phyloP scores from a whole-genome alignment of 2,329 filamentous ascomycete genomes.

The Anthostomella pinea region DNA sequence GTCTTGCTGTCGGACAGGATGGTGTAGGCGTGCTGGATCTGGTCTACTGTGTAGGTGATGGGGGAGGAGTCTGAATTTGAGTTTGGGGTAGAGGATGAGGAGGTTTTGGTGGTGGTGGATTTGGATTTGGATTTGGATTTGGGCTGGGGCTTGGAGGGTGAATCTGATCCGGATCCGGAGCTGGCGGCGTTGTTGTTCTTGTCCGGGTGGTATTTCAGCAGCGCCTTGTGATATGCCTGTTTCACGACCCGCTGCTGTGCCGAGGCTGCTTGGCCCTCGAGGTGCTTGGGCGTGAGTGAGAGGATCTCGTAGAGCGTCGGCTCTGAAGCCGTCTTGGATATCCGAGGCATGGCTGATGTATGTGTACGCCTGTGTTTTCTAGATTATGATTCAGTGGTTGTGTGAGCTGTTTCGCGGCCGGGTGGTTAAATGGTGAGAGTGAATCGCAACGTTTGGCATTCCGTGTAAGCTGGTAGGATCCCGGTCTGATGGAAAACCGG shows the following conservation, averaged over 20 bases:
- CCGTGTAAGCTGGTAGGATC: slow-evolving; percentile 3
- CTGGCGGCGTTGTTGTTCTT: slow-evolving; percentile 36
- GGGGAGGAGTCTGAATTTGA: slow-evolving; percentile 7
- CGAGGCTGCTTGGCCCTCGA: slow-evolving; percentile 42
- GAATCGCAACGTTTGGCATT: no score
- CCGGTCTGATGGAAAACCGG: slow-evolving; percentile 21
- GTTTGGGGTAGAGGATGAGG: slow-evolving; percentile 9
- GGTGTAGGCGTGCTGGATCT: slow-evolving; percentile 59
- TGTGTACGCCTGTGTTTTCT: no score
- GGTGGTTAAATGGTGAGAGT: no score
- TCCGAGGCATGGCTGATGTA: slow-evolving; percentile 22
- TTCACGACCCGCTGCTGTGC: slow-evolving; percentile 48
- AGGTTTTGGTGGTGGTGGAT: slow-evolving; percentile 12
- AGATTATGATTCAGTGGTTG: no score
- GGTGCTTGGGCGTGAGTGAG: slow-evolving; percentile 48
- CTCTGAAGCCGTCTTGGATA: slow-evolving; percentile 28
- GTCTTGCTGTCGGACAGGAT: slow-evolving; percentile 50
- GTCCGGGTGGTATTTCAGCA: slow-evolving; percentile 66
- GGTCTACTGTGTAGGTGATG: slow-evolving; percentile 53
- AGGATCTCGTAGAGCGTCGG: slow-evolving; percentile 61
- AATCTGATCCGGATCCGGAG: slow-evolving; percentile 9
- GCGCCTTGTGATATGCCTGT: slow-evolving; percentile 61
- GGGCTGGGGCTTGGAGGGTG: slow-evolving; percentile 5
- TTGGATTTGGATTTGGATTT: slow-evolving; percentile 7
- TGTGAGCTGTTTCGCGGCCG: no score